Evolutionary conservation across 2,329 filamentous ascomycete genomes (phyloP).

Genomic region (Aspergillus tamarii): DNA sequence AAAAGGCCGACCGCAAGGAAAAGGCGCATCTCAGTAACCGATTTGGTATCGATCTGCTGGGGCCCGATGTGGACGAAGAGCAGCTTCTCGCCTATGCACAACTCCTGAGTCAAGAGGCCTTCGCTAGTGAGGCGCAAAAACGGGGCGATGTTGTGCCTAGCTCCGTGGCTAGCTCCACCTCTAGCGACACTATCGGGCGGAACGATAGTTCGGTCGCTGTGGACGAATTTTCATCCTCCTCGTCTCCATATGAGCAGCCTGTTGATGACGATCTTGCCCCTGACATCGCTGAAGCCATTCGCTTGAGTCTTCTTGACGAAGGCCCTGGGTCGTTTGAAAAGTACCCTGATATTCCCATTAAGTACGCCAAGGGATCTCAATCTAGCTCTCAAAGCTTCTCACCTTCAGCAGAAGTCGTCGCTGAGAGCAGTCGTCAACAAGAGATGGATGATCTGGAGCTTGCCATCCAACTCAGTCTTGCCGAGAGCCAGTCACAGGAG

Average conservation of each 20-base stretch:
- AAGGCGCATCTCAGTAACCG: constrained; percentile 71
- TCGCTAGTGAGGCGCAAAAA: constrained; percentile 54
- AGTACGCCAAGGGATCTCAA: constrained; percentile 36
- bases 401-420: constrained; percentile 22
- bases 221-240: constrained; percentile 39
- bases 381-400: constrained; percentile 20
- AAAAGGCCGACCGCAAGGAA: constrained; percentile 68
- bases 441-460: constrained; percentile 64
- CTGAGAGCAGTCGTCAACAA: constrained; percentile 44
- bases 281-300: constrained; percentile 66
- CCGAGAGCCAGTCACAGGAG: constrained; percentile 57
- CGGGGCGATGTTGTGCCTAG: constrained; percentile 46
- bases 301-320: constrained; percentile 52
- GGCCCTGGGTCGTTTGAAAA: constrained; percentile 20
- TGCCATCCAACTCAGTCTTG: constrained; percentile 64
- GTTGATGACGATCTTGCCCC: constrained; percentile 56
- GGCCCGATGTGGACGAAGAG: constrained; percentile 60
- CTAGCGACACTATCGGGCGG: constrained; percentile 40
- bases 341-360: constrained; percentile 36
- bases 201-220: constrained; percentile 32
- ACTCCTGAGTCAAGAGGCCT: constrained; percentile 63
- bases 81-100: constrained; percentile 66
- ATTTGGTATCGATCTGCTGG: constrained; percentile 79
- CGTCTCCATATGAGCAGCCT: constrained; percentile 41
- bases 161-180: constrained; percentile 44